Evolutionary conservation across 2,329 filamentous ascomycete species (phyloP), one percentile per base, ranked within the genome.

Genomic region (Chalara sp.): DNA sequence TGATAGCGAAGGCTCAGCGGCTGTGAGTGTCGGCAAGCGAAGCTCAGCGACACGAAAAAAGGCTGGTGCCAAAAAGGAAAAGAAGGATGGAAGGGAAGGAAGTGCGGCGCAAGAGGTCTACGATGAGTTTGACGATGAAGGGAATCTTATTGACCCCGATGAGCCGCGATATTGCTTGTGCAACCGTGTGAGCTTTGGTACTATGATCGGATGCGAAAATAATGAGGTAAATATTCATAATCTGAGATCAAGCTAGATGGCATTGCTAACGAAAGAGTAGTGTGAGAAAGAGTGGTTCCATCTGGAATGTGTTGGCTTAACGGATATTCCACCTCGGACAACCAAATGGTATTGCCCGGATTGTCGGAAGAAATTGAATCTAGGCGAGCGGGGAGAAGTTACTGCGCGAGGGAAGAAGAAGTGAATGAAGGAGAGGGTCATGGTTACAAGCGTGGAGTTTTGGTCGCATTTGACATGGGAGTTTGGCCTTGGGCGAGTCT

Each of bases 211-310:
- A 54, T 93, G 88, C 68, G 87, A 92, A 62, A 89, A 89, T 61
- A 73, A 80, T 43, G 84, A 88, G 68, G 84, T 87, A 71, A 79
- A 81, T 60, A 28, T 49, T 71, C 52, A 37, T 21, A 21, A 21
- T 21, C 21, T 21, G 21, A 21, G 21, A 21, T 21, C 21, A 21
- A 21, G 3, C 21, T 21, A 21, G 21, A 21, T 2, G 21, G 21
- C 3, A 21, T 21, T 21, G 21, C 21, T 21, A 21, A 21, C 21
- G 21, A 21, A 21, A 21, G 21, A 32, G 33, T 72, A 86, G 69
- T 93, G 88, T 70, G 83, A 88, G 60, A 81, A 82, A 56, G 87
- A 92, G 67, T 93, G 88, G 88, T 93, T 92, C 66, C 88, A 93
- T 64, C 75, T 93, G 40, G 81, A 83, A 56, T 93, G 88, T 62